Percentiles rank a stretch among this genome's conserved stretches.
phyloP scores from a whole-genome alignment of 2,329 filamentous ascomycete genomes.

The Penicillium glabrum region DNA sequence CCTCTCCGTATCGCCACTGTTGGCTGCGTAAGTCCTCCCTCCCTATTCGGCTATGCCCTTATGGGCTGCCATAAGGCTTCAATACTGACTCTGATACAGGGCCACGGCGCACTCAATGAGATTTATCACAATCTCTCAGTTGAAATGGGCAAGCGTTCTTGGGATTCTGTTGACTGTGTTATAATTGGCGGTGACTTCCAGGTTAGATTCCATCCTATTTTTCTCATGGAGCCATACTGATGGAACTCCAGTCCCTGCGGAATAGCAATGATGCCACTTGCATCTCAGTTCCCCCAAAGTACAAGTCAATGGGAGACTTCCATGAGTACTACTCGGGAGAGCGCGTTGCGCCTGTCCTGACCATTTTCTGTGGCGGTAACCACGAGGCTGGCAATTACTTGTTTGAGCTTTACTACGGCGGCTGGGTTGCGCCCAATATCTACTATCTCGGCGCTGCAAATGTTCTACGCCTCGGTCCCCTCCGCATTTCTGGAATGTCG shows the following conservation, averaged over 20 bases:
- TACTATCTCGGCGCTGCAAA: constrained; percentile 96
- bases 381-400: constrained; percentile 91
- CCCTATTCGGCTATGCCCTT: neutral
- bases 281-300: constrained; percentile 88
- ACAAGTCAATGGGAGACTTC: constrained; percentile 85
- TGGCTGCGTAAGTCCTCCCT: constrained; percentile 68
- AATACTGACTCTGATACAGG: neutral
- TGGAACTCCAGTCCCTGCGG: constrained; percentile 65
- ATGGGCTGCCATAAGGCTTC: neutral
- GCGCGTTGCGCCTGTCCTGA: constrained; percentile 78
- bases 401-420: constrained; percentile 92
- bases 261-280: constrained; percentile 84
- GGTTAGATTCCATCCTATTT: constrained; percentile 46
- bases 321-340: constrained; percentile 87
- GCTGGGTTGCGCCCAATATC: constrained; percentile 95
- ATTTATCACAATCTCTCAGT: constrained; percentile 80
- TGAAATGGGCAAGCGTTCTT: constrained; percentile 68
- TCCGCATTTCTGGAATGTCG: constrained; percentile 85
- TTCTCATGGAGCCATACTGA: neutral
- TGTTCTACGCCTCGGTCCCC: constrained; percentile 75
- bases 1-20: constrained; percentile 74
- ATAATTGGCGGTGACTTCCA: constrained; percentile 98
- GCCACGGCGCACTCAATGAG: constrained; percentile 85
- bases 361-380: constrained; percentile 90
- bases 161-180: constrained; percentile 80